phyloP scores from a whole-genome alignment of 495 filamentous ascomycete species.

The Terfezia boudieri region DNA sequence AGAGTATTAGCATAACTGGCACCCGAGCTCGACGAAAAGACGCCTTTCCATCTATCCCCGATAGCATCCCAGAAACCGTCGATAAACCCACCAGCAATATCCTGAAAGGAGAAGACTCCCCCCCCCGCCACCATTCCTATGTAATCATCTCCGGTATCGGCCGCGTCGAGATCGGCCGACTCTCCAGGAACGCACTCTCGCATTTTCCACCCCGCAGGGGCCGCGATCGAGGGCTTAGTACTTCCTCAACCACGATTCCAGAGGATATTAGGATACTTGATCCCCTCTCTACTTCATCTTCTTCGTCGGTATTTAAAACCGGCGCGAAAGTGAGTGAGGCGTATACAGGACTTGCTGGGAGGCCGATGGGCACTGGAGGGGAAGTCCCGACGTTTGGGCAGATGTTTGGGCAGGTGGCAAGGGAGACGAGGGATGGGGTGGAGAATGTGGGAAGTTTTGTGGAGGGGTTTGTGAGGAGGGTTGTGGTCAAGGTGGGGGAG shows the following conservation, averaged over 20 bases:
- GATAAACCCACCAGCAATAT: too few species aligned
- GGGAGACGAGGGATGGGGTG: conserved; percentile 25
- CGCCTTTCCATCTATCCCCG: too few species aligned
- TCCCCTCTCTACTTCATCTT: conserved; percentile 2
- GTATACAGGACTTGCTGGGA: conserved; percentile 1
- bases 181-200: conserved; percentile 58
- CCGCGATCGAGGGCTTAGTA: conserved; percentile 41
- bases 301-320: conserved; percentile 22
- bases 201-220: conserved; percentile 81
- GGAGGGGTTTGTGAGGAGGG: conserved; percentile 69
- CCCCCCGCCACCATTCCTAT: conserved; percentile 11
- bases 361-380: conserved; percentile 27
- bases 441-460: conserved; percentile 70
- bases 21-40: background rate
- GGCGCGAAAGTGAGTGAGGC: conserved; percentile 16
- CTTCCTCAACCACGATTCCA: conserved; percentile 24
- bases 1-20: conserved; percentile 13
- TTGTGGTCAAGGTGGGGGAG: conserved; percentile 34
- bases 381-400: conserved; percentile 23
- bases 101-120: background rate
- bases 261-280: conserved; percentile 19
- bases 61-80: too few species aligned
- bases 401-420: conserved; percentile 18
- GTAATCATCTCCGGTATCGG: conserved; percentile 25
- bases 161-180: conserved; percentile 64